Percentiles rank a stretch among this genome's conserved stretches.
phyloP scores from a whole-genome alignment of 2,329 filamentous ascomycete species.

The Penicillium thymicola region DNA sequence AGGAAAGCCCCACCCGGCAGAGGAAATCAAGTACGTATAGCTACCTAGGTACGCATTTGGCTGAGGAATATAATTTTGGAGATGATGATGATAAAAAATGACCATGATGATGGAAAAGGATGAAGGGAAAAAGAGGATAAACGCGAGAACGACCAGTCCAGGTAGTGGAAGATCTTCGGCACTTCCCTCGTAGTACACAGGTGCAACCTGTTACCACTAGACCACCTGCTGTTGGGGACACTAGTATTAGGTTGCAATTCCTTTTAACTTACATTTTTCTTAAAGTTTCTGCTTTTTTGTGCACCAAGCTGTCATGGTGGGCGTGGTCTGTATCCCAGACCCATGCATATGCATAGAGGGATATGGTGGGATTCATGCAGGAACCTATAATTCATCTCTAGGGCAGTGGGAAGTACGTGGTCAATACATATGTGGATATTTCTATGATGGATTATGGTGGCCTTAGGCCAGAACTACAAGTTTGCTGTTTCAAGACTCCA shows the following conservation, averaged over 20 bases:
- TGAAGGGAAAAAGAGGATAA: no score
- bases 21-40: no score
- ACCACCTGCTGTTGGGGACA: neutral
- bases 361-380: neutral
- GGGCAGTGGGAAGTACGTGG: neutral
- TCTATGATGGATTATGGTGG: no score
- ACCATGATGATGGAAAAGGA: no score
- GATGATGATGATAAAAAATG: no score
- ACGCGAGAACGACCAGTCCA: neutral
- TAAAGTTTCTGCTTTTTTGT: neutral
- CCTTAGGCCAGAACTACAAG: neutral
- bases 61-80: neutral
- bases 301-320: no score
- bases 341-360: neutral
- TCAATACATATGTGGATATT: neutral
- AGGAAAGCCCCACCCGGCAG: no score
- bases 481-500: no score
- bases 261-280: neutral
- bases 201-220: neutral
- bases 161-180: conserved; percentile 1
- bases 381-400: no score
- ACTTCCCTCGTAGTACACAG: neutral
- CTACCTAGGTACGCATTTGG: neutral
- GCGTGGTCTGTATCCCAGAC: neutral
- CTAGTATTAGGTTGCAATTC: neutral